These are phyloP conservation scores for Pyrus betulifolia DNA, from an alignment of 306 rosid genomes.

Conservation along the genomic window DNA sequence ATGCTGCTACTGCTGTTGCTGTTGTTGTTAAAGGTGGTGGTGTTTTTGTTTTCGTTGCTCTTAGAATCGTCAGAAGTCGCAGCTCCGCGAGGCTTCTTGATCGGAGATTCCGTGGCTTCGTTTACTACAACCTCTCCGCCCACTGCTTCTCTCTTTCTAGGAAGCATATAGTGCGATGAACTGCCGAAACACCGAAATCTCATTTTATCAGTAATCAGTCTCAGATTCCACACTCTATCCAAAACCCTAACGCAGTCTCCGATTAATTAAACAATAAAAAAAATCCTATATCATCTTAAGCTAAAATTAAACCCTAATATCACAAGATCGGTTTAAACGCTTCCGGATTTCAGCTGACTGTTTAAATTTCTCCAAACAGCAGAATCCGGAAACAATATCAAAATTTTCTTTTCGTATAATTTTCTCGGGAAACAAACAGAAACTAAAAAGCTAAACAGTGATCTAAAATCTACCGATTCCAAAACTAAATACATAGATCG, in stretches of 20 bases:
- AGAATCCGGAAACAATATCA: neutral
- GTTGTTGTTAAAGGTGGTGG: neutral
- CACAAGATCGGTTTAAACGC: neutral
- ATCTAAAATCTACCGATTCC: neutral
- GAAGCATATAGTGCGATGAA: conserved; percentile 35
- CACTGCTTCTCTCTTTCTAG: conserved; percentile 25
- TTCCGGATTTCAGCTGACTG: too few species aligned
- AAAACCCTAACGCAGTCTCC: neutral
- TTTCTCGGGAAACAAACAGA: neutral
- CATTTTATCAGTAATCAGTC: neutral
- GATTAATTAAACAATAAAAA: neutral
- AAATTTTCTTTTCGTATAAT: neutral
- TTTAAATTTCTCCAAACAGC: neutral
- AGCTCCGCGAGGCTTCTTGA: conserved; percentile 17
- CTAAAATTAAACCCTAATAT: neutral
- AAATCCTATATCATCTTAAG: neutral
- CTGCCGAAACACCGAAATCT: conserved; percentile 8
- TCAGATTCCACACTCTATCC: neutral
- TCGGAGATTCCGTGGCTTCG: conserved; percentile 5
- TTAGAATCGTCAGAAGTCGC: neutral
- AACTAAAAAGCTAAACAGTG: neutral
- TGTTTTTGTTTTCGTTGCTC: neutral
- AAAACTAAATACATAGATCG: neutral
- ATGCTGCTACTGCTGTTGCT: neutral
- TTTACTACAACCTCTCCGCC: conserved; percentile 22